A percentile compares a stretch with the other conserved stretches of the same genome.
phyloP scores from a whole-genome alignment of 2,329 filamentous ascomycete species.

The Ilyonectria robusta region DNA sequence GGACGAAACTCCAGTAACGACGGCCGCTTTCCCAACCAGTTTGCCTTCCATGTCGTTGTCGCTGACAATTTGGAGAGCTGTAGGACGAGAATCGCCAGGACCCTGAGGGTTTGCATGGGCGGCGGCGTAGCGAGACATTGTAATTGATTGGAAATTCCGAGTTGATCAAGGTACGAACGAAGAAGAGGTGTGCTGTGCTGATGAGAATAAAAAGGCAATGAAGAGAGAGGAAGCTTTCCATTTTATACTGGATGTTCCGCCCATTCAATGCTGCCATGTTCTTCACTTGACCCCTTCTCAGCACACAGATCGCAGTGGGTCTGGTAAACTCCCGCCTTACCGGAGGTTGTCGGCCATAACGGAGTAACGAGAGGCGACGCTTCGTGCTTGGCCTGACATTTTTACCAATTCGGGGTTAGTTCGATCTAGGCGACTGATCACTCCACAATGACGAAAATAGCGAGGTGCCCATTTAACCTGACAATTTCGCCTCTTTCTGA shows the following conservation, averaged over 20 bases:
- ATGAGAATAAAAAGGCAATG: background rate
- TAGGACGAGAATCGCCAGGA: slow-evolving; percentile 34
- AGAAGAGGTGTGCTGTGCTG: background rate
- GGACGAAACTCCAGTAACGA: slow-evolving; percentile 34
- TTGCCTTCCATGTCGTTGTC: slow-evolving; percentile 24
- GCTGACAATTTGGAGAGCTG: slow-evolving; percentile 29
- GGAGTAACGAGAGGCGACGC: no score
- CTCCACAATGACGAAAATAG: background rate
- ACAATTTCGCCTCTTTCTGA: slow-evolving; percentile 24
- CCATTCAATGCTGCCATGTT: background rate
- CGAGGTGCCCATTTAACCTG: background rate
- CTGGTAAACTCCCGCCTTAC: no score
- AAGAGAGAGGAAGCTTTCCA: background rate
- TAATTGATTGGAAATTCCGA: background rate
- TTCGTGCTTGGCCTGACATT: slow-evolving; percentile 21
- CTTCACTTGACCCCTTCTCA: background rate
- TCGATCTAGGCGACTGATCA: background rate
- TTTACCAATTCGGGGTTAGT: slow-evolving; percentile 22
- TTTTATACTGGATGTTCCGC: background rate
- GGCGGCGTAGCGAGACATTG: slow-evolving; percentile 22
- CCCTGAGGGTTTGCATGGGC: slow-evolving; percentile 22
- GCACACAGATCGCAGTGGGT: no score
- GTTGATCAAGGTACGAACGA: background rate
- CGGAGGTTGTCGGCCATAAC: no score
- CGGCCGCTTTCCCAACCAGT: slow-evolving; percentile 6